Evolutionary conservation across 257 asterid species (phyloP).

Genomic region (Scutellaria barbata): DNA sequence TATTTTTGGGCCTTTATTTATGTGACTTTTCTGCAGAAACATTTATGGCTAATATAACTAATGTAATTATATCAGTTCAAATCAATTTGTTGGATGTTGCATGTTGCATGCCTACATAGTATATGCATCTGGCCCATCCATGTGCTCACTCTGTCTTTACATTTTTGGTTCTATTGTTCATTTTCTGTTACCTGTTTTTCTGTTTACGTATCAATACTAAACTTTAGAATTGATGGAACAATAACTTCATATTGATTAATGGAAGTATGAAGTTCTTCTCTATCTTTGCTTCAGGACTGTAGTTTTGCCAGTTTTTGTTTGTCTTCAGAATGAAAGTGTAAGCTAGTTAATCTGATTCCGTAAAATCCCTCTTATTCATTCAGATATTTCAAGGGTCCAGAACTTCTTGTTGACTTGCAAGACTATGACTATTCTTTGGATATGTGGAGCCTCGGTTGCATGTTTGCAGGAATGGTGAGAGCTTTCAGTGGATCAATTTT

Average conservation of each 20-base stretch:
- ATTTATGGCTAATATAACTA: neutral
- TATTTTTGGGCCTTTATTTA: neutral
- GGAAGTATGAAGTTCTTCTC: constrained; percentile 14
- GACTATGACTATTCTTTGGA: constrained; percentile 77
- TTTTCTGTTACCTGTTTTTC: neutral
- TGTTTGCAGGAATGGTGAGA: constrained; percentile 99
- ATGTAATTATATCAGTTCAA: neutral
- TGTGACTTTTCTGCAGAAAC: neutral
- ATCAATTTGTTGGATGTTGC: constrained; percentile 12
- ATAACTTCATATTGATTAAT: neutral
- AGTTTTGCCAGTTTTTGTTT: constrained; percentile 6
- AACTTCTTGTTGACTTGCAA: constrained; percentile 75
- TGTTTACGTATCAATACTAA: neutral
- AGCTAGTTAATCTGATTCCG: constrained; percentile 9
- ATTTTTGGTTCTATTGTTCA: neutral
- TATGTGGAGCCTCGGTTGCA: constrained; percentile 83
- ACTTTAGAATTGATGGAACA: neutral
- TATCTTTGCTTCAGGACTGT: neutral
- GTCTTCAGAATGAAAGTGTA: constrained; percentile 6
- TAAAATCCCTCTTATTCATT: constrained; percentile 12
- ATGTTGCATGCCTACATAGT: neutral
- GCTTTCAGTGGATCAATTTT: neutral
- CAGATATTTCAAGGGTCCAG: constrained; percentile 65
- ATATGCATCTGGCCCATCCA: neutral
- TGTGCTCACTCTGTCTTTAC: neutral